These are phyloP conservation scores for Lumnitzera littorea DNA, from an alignment of 345 rosid species.

Conservation along the genomic window DNA sequence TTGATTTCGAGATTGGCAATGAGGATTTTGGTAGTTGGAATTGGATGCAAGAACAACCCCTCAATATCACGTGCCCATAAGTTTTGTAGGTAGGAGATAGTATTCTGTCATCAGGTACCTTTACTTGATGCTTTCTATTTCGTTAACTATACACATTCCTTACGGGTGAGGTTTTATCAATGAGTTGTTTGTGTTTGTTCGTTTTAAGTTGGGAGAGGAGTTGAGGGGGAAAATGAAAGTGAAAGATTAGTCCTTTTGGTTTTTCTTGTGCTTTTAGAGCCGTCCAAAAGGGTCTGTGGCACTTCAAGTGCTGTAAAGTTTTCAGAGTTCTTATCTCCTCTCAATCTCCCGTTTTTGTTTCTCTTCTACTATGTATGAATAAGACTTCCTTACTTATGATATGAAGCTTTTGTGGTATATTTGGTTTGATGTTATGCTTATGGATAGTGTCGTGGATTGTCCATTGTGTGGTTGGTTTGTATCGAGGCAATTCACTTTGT, in stretches of 20 bases:
- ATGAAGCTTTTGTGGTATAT: too few species aligned
- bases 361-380: too few species aligned
- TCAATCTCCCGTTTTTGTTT: too few species aligned
- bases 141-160: constrained; percentile 8
- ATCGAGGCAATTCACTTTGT: too few species aligned
- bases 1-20: constrained; percentile 40
- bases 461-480: too few species aligned
- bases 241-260: constrained; percentile 27
- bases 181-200: too few species aligned
- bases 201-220: neutral
- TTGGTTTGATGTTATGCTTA: too few species aligned
- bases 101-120: neutral
- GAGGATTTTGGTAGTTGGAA: constrained; percentile 23
- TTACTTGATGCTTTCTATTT: constrained; percentile 8
- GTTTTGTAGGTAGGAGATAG: constrained; percentile 67
- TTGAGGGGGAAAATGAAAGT: constrained; percentile 5
- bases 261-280: constrained; percentile 41
- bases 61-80: constrained; percentile 59
- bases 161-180: constrained; percentile 17
- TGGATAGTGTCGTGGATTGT: too few species aligned
- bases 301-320: too few species aligned
- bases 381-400: too few species aligned
- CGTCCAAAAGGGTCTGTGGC: constrained; percentile 33
- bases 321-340: too few species aligned
- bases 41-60: constrained; percentile 16